Base-by-base conservation (phyloP, 73 alveolate genomes). In the Paramecium tetraurelia region DNA sequence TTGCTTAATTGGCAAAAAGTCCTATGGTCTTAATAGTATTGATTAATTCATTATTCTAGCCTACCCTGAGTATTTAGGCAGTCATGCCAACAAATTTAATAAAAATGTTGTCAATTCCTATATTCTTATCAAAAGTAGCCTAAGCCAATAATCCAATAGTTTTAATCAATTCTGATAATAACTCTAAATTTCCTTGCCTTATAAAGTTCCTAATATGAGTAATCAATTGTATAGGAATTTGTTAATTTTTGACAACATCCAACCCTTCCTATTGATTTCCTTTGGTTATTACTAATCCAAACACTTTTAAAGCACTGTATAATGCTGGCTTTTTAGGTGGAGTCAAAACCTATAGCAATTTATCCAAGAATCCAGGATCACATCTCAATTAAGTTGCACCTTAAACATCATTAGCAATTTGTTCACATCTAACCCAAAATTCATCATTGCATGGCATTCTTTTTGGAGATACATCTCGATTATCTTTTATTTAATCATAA, bases 321-420 rank as follows among this genome's bases (percentile, higher is more conserved):
- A 97, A 48, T 1, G 96, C 86, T 36, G 93, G 85, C 80, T 96
- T 96, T 93, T 94, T 97, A 41, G 97, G 99, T 21, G 93, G 95
- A 27, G 96, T 90, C 85, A 96, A 95, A 16, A 86, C 93, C 20
- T 94, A 85, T 46, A 97, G 85, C 31, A 96, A 57, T 70, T 90
- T 96, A 59, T 98, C 99, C 4, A 98, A 96, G 87, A 98, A 96
- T 43, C 84, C 87, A 0, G 99, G 95, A 90, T 98, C 99, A 76
- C 96, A 95, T 92, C 99, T 96, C 48, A 98, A 92, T 21, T 95
- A 43, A 0, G 99, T 96, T 3, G 99, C 99, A n/a, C 99, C 99
- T 86, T 92, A 93, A 86, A 96, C 99, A 63, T 96, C 98, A 38
- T 89, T 50, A 41, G 99, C 95, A 93, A 90, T 76, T 44, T 72